These are phyloP conservation scores for Apiotrichum veenhuisii DNA, from an alignment of 1,284 basidiomycete genomes.

Conservation along the genomic window DNA sequence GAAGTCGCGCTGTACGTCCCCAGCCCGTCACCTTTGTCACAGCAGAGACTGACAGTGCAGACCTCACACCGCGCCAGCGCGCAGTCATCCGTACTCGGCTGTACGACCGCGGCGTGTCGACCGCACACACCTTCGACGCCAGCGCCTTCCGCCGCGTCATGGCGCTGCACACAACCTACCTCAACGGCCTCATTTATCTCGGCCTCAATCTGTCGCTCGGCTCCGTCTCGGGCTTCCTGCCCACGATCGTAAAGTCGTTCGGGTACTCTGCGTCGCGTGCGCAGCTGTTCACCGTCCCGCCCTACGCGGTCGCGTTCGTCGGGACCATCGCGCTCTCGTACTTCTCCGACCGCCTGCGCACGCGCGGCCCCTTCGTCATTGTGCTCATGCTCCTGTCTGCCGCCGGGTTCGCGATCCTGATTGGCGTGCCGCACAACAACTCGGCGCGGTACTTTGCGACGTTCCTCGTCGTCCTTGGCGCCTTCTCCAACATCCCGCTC, in stretches of 20 bases:
- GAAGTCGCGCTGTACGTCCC: constrained; percentile 57
- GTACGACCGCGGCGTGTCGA: constrained; percentile 6
- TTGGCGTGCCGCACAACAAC: constrained; percentile 25
- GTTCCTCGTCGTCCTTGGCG: constrained; percentile 35
- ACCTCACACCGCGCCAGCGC: not conserved
- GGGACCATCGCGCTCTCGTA: constrained; percentile 11
- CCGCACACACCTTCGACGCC: constrained; percentile 6
- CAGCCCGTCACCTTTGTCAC: too few species aligned
- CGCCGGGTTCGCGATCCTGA: constrained; percentile 41
- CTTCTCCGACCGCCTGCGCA: constrained; percentile 12
- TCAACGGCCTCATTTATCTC: constrained; percentile 49
- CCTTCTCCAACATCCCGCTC: constrained; percentile 35
- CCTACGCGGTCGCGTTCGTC: constrained; percentile 21
- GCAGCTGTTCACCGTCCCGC: constrained; percentile 51
- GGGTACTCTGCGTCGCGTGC: constrained; percentile 53
- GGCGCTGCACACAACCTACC: constrained; percentile 7
- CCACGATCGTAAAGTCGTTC: constrained; percentile 65
- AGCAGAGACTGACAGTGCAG: not conserved
- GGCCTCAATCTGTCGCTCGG: constrained; percentile 69
- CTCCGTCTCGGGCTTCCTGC: constrained; percentile 73
- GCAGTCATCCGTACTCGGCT: not conserved
- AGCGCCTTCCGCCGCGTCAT: constrained; percentile 9
- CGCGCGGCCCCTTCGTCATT: constrained; percentile 27
- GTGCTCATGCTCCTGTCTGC: constrained; percentile 36
- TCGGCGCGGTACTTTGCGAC: constrained; percentile 38